These are phyloP conservation scores for Mortierella claussenii DNA, from an alignment of 192 early-diverging fungal species.

Conservation along the genomic window DNA sequence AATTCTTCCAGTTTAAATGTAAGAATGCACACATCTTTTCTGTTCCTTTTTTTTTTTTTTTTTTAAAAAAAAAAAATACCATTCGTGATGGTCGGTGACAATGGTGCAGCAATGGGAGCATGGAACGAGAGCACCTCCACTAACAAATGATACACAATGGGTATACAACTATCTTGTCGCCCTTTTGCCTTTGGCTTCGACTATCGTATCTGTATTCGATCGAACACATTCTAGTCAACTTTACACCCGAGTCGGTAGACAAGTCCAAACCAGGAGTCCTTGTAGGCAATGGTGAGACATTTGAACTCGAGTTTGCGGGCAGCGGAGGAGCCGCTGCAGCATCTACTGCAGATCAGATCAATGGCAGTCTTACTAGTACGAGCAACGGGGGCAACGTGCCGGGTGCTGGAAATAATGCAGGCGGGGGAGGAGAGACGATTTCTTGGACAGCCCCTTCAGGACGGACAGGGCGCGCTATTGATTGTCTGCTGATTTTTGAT, in stretches of 20 bases:
- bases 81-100: too few species aligned
- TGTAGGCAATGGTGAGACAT: conserved; percentile 43
- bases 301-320: conserved; percentile 45
- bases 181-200: background rate
- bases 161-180: too few species aligned
- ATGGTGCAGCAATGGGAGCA: too few species aligned
- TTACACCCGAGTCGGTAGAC: conserved; percentile 49
- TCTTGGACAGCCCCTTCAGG: conserved; percentile 27
- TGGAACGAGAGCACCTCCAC: too few species aligned
- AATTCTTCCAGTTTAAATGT: conserved; percentile 52
- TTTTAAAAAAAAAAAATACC: background rate
- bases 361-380: too few species aligned
- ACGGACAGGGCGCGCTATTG: conserved; percentile 19
- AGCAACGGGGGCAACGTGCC: conserved; percentile 4
- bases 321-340: conserved; percentile 12
- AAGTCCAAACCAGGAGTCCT: conserved; percentile 41
- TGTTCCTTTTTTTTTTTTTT: background rate
- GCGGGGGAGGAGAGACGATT: conserved; percentile 22
- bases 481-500: conserved; percentile 48
- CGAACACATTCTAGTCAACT: conserved; percentile 31
- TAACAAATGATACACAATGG: too few species aligned
- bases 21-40: background rate
- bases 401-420: background rate
- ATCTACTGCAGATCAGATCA: background rate
- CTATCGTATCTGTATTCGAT: background rate